Evolutionary conservation across 164 flowering plant genomes (phyloP), one percentile per base, ranked within the genome.

Genomic region (Nymphaea thermarum): DNA sequence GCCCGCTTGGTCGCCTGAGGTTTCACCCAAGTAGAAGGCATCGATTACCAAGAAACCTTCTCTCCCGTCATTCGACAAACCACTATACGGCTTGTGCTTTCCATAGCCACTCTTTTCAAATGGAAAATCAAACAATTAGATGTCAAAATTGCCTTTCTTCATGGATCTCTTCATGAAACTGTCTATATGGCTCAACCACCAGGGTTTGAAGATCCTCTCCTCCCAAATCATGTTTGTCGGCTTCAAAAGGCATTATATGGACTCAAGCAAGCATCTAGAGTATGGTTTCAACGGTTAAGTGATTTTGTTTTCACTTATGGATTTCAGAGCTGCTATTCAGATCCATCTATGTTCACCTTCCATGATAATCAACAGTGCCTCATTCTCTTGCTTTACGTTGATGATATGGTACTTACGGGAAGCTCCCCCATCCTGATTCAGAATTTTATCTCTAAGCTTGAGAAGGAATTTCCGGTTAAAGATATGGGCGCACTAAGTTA

Each of bases 231-330:
- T 55, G 62, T 51, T 3, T 66, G 68, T 41, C 45, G 16, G 8
- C 15, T 66, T 6, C 45, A 66, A 3, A 66, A 10, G 3, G 11
- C 57, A 43, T 10, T 66, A 5, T 44, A 66, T 11, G 67, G 67
- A 14, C 67, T 66, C 55, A 66, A 66, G 14, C 62, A 66, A 17
- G 45, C 68, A 6, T 43, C 62, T 42, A 3, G 67, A n/a, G 53
- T 55, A 7, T 66, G 67, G 67, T 66, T 66, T 66, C 53, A 66
- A n/a, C n/a, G n/a, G n/a, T n/a, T n/a, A n/a, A n/a, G n/a, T n/a
- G n/a, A n/a, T n/a, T n/a, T n/a, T n/a, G n/a, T n/a, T n/a, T n/a
- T n/a, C n/a, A n/a, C n/a, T n/a, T n/a, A n/a, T n/a, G n/a, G n/a
- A n/a, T n/a, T n/a, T n/a, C n/a, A n/a, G n/a, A n/a, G n/a, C n/a